Percentiles rank a stretch among this genome's conserved stretches.
Conservation (phyloP, 2,329 filamentous ascomycete genomes). For the Teratosphaeria viscida region DNA sequence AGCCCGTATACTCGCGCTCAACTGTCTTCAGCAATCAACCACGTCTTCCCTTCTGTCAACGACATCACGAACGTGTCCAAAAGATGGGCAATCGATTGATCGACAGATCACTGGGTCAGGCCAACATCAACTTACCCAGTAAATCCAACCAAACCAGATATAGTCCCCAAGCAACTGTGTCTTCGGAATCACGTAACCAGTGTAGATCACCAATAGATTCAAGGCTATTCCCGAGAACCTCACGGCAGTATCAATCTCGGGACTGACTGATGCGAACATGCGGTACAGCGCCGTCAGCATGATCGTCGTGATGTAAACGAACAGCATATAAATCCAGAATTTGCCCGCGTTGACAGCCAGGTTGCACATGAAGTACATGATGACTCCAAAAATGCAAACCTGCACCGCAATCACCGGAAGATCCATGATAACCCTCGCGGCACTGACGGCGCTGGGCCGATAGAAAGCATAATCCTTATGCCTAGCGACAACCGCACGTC, state of each 20-base stretch:
- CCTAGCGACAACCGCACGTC: slow-evolving; percentile 57
- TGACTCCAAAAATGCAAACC: slow-evolving; percentile 49
- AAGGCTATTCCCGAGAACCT: slow-evolving; percentile 53
- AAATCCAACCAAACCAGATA: slow-evolving; percentile 58
- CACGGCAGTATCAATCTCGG: slow-evolving; percentile 55
- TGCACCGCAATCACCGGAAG: slow-evolving; percentile 50
- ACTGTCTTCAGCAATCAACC: no score
- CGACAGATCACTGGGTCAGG: neutral
- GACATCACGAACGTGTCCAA: no score
- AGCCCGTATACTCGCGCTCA: no score
- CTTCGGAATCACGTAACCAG: slow-evolving; percentile 59
- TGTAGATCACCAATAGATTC: slow-evolving; percentile 53
- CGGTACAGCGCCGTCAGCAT: slow-evolving; percentile 55
- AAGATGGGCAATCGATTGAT: neutral
- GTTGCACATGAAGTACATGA: slow-evolving; percentile 56
- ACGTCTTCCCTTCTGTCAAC: no score
- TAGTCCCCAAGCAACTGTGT: slow-evolving; percentile 47
- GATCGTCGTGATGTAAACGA: slow-evolving; percentile 53
- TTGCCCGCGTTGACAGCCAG: slow-evolving; percentile 50
- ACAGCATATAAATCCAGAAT: slow-evolving; percentile 57
- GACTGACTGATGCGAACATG: slow-evolving; percentile 54
- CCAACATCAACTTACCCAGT: slow-evolving; percentile 16
- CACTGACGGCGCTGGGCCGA: slow-evolving; percentile 53
- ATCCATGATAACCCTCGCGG: slow-evolving; percentile 53
- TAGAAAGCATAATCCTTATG: slow-evolving; percentile 61